Evolutionary conservation across 1,284 basidiomycete species (phyloP), one percentile per base, ranked within the genome.

Genomic region (Kwoniella shivajii): DNA sequence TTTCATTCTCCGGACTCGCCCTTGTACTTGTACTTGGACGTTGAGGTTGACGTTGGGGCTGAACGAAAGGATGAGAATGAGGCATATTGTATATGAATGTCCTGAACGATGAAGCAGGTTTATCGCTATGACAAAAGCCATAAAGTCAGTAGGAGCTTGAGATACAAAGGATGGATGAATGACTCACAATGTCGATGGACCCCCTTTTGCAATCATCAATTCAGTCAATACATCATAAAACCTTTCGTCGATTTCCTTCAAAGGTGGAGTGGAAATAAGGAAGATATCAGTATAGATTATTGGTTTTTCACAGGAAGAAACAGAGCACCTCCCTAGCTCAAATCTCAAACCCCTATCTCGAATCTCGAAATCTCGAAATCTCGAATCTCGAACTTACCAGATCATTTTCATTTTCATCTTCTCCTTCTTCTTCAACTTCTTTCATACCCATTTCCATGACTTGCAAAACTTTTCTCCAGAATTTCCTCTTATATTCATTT

Each of bases 51-150:
- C 11, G 22, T 30, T 38, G 33, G 4, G 24, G 30, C 7, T 18
- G 9, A 18, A n/a, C n/a, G n/a, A 31, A 14, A 16, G 36, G 48
- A 20, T 31, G 27, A 39, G 38, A 22, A n/a, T 26, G 7, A 2
- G 54, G 54, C 6, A 36, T 26, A 31, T 67, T 56, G 59, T 77
- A 79, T 27, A 78, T 67, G 61, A 78, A 79, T 1, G 77, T 77
- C 59, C 78, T 71, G 64, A 67, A 74, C 5, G 76, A 77, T 24
- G 68, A n/a, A n/a, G n/a, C n/a, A n/a, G n/a, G n/a, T n/a, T 60
- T 34, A 62, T 57, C 4, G 75, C 75, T 16, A n/a, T n/a, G n/a
- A n/a, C n/a, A n/a, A n/a, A n/a, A n/a, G n/a, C n/a, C n/a, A n/a
- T n/a, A n/a, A n/a, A n/a, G n/a, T n/a, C n/a, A n/a, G n/a, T n/a